These are phyloP conservation scores for Ophiostoma quercus DNA, from an alignment of 2,329 filamentous ascomycete genomes.

Conservation along the genomic window DNA sequence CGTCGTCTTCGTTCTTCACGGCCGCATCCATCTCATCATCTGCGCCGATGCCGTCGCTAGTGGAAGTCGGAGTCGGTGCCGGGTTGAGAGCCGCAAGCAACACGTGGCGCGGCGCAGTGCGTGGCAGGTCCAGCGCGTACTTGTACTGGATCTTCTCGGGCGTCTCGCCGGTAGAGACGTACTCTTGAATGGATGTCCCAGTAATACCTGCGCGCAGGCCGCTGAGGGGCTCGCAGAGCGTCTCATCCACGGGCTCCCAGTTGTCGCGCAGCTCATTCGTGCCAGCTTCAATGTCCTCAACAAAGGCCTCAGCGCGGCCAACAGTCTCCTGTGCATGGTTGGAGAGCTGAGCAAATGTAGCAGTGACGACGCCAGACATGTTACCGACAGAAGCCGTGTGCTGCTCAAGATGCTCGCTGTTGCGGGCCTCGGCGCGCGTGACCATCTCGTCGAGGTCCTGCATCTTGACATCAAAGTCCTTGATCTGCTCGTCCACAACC, in stretches of 20 bases:
- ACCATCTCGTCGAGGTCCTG: slow-evolving; percentile 87
- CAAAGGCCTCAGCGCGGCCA: slow-evolving; percentile 62
- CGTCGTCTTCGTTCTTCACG: slow-evolving; percentile 7
- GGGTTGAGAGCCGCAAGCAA: slow-evolving; percentile 38
- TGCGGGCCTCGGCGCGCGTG: slow-evolving; percentile 71
- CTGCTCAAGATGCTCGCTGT: slow-evolving; percentile 67
- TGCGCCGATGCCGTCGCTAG: slow-evolving; percentile 27
- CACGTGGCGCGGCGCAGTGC: slow-evolving; percentile 53
- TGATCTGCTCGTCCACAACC: slow-evolving; percentile 84
- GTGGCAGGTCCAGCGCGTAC: slow-evolving; percentile 74
- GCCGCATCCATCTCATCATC: slow-evolving; percentile 1
- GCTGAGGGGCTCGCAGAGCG: slow-evolving; percentile 63
- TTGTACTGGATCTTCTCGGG: slow-evolving; percentile 75
- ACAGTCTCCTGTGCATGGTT: slow-evolving; percentile 65
- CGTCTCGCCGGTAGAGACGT: slow-evolving; percentile 77
- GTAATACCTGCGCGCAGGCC: slow-evolving; percentile 66
- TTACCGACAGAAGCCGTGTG: slow-evolving; percentile 61
- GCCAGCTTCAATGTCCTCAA: slow-evolving; percentile 59
- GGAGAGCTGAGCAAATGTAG: slow-evolving; percentile 67
- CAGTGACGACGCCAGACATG: slow-evolving; percentile 63
- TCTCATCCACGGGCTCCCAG: slow-evolving; percentile 54
- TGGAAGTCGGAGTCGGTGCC: neutral
- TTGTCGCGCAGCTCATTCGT: slow-evolving; percentile 54
- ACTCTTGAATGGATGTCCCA: slow-evolving; percentile 65
- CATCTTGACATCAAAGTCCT: slow-evolving; percentile 83